Evolutionary conservation across 805 yeast species (phyloP).

Genomic region (Spathaspora arborariae): DNA sequence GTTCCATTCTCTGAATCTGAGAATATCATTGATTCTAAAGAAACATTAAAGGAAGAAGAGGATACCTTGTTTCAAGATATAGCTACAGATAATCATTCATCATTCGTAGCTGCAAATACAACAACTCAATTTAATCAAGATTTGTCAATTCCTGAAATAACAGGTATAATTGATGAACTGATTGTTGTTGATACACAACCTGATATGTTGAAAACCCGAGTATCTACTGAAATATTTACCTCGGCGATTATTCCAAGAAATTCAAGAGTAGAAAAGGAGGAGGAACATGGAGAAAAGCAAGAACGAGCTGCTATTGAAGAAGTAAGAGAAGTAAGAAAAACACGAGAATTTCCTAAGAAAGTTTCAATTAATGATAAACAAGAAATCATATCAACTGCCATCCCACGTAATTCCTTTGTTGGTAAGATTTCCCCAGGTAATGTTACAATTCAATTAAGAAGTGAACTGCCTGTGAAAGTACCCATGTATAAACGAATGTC

Average conservation of each 20-base stretch:
- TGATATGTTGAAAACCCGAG: background rate
- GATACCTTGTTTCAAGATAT: constrained; percentile 1
- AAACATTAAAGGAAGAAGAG: constrained; percentile 17
- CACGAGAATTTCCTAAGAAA: background rate
- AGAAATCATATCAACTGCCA: background rate
- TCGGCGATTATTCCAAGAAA: constrained; percentile 11
- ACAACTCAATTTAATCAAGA: background rate
- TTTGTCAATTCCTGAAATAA: constrained; percentile 8
- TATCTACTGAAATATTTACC: constrained; percentile 26
- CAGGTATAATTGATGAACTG: constrained; percentile 1
- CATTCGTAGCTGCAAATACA: background rate
- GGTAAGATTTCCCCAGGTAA: background rate
- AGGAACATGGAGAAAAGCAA: background rate
- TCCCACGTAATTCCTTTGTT: background rate
- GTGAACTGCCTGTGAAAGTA: constrained; percentile 6
- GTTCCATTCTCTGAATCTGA: background rate
- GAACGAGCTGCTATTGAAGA: background rate
- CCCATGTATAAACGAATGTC: constrained; percentile 24
- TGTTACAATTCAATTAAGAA: background rate
- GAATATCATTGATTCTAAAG: constrained; percentile 25
- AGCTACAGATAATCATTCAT: background rate
- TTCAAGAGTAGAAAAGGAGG: constrained; percentile 2
- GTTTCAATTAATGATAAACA: constrained; percentile 1
- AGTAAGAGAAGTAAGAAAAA: background rate
- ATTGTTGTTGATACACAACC: background rate